Evolutionary conservation across 345 rosid genomes (phyloP), one percentile per base, ranked within the genome.

Genomic region (Aquilaria sinensis): DNA sequence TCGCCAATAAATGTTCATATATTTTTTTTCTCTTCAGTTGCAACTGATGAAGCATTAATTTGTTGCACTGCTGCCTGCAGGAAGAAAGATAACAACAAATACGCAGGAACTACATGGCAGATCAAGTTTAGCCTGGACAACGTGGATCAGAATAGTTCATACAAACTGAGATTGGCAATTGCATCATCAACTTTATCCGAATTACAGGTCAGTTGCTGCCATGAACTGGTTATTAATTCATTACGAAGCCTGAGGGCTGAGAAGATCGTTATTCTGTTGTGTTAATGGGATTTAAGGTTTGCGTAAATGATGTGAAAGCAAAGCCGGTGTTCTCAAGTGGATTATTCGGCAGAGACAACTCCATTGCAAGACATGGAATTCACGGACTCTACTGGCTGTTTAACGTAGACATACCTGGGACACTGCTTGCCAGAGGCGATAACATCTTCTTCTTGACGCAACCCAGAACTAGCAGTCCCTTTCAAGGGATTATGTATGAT

Each of bases 291-390:
- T 37, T 41, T 11, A 66, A 91, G 94, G 84, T 88, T 51, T 81
- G 91, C 3, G 56, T 89, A 9, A 89, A 89, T 12, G 77, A 83
- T 72, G 77, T 66, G 6, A 79, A 59, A 50, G 54, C 75, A 54
- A 79, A 64, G 15, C 79, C 85, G 0, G 33, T 81, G 43, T 92
- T 85, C 75, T 72, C 91, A 16, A 87, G 79, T 32, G 96, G 98
- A 62, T 37, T 79, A 57, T 81, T 85, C 2, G 98, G 97, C 57
- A 80, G 74, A 71, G 98, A 89, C 65, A 92, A 89, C 71, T 66
- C 98, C n/a, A 80, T 89, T 43, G 91, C 91, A 37, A 87, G 98
- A 71, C 96, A 89, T 55, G 97, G 96, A 57, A 84, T 85, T 74
- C 98, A 92, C 56, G 98, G 98, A n/a, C 76, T 87, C 41, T 85